Conservation (phyloP, 2,329 filamentous ascomycete species). For the Hymenoscyphus occultus region DNA sequence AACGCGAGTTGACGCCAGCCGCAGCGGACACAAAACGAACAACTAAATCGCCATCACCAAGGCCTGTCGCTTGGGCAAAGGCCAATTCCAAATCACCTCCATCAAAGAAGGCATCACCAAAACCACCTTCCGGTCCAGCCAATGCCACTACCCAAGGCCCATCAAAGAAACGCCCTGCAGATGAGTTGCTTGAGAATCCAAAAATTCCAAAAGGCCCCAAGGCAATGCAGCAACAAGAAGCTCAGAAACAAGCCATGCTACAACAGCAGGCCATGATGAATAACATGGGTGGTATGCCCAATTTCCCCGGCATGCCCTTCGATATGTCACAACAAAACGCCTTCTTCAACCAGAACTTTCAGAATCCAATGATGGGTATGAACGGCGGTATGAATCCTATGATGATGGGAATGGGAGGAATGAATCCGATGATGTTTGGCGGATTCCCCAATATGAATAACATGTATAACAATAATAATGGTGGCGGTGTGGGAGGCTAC, state of each 20-base stretch:
- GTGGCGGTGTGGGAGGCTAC: neutral
- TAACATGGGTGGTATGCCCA: constrained; percentile 37
- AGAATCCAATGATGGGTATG: constrained; percentile 37
- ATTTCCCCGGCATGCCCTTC: constrained; percentile 36
- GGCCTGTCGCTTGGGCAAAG: constrained; percentile 31
- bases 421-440: constrained; percentile 34
- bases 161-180: constrained; percentile 76
- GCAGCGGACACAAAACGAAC: constrained; percentile 36
- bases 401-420: constrained; percentile 31
- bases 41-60: constrained; percentile 37
- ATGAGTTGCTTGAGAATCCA: constrained; percentile 64
- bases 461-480: constrained; percentile 32
- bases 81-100: constrained; percentile 37
- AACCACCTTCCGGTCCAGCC: constrained; percentile 38
- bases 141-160: constrained; percentile 17
- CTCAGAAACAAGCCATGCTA: constrained; percentile 44
- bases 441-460: constrained; percentile 40
- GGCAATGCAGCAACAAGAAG: constrained; percentile 55
- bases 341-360: constrained; percentile 31
- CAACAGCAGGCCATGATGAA: constrained; percentile 48
- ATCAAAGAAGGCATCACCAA: constrained; percentile 30
- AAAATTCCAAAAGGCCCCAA: constrained; percentile 64
- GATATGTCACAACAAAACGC: constrained; percentile 20
- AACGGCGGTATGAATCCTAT: constrained; percentile 38
- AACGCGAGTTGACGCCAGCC: constrained; percentile 34